Evolutionary conservation across 805 yeast genomes (phyloP).

Genomic region (Candida oleophila): DNA sequence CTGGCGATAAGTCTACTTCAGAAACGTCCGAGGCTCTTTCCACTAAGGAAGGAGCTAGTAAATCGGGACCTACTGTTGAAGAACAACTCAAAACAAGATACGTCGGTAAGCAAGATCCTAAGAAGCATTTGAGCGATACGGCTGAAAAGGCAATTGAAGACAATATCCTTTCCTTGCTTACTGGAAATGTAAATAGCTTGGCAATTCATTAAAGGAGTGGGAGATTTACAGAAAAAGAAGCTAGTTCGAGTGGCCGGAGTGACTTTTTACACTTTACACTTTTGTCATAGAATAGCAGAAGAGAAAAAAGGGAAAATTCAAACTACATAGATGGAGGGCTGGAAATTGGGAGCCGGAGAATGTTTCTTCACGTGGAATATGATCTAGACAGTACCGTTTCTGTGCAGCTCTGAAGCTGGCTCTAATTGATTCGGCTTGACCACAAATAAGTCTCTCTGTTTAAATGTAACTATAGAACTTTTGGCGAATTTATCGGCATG

Average conservation of each 20-base stretch:
- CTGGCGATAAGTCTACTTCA: neutral
- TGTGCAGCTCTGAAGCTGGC: too few species aligned
- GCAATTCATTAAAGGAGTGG: constrained; percentile 63
- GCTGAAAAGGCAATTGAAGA: constrained; percentile 86
- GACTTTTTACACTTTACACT: neutral
- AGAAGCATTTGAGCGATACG: constrained; percentile 90
- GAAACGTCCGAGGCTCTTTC: neutral
- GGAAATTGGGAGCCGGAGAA: too few species aligned
- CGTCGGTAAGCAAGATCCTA: constrained; percentile 98
- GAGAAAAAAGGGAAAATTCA: too few species aligned
- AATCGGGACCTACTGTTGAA: constrained; percentile 5
- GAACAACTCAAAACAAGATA: constrained; percentile 93
- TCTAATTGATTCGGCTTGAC: too few species aligned
- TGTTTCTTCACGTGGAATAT: too few species aligned
- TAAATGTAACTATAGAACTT: too few species aligned
- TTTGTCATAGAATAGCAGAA: neutral
- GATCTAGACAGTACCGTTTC: too few species aligned
- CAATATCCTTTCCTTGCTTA: constrained; percentile 81
- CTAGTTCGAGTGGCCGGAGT: too few species aligned
- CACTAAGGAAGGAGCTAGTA: neutral
- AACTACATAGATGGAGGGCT: too few species aligned
- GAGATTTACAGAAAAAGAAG: too few species aligned
- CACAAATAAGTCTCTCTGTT: too few species aligned
- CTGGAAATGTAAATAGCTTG: constrained; percentile 86
- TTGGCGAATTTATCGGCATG: neutral